phyloP scores from a whole-genome alignment of 441 rosid species.

The Manihot esculenta region DNA sequence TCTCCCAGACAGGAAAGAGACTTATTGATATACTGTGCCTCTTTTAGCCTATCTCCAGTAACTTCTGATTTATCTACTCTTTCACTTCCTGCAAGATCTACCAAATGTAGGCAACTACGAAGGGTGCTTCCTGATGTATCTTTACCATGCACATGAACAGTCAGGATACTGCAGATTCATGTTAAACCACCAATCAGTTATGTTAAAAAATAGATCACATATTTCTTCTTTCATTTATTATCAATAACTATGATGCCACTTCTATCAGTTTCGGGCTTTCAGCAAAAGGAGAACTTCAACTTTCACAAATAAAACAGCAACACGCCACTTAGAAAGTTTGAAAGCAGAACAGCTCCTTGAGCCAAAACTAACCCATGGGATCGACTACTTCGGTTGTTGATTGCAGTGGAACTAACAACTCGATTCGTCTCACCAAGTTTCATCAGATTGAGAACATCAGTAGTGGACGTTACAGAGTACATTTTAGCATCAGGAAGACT shows the following conservation, averaged over 20 bases:
- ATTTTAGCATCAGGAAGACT: slow-evolving; percentile 84
- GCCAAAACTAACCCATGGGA: slow-evolving; percentile 69
- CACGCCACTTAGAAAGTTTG: neutral
- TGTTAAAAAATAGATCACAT: slow-evolving; percentile 12
- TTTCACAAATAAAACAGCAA: slow-evolving; percentile 10
- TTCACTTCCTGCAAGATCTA: slow-evolving; percentile 98
- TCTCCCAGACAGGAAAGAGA: slow-evolving; percentile 95
- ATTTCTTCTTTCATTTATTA: neutral
- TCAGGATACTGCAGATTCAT: slow-evolving; percentile 56
- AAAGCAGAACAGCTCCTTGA: slow-evolving; percentile 12
- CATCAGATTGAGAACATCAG: slow-evolving; percentile 76
- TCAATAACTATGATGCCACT: neutral
- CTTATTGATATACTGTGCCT: slow-evolving; percentile 84
- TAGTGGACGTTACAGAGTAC: slow-evolving; percentile 67
- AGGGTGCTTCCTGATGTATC: slow-evolving; percentile 66
- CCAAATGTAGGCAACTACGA: slow-evolving; percentile 84
- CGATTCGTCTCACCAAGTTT: slow-evolving; percentile 83
- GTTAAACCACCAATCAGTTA: slow-evolving; percentile 22
- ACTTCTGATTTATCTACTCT: slow-evolving; percentile 91
- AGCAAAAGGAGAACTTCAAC: neutral
- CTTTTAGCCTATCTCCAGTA: slow-evolving; percentile 87
- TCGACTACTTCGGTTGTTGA: slow-evolving; percentile 77
- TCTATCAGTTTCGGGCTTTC: neutral
- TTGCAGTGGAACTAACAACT: slow-evolving; percentile 70
- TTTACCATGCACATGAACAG: slow-evolving; percentile 80